phyloP scores from a whole-genome alignment of 352 stramenopile genomes.

The Globisporangium paroecandrum region DNA sequence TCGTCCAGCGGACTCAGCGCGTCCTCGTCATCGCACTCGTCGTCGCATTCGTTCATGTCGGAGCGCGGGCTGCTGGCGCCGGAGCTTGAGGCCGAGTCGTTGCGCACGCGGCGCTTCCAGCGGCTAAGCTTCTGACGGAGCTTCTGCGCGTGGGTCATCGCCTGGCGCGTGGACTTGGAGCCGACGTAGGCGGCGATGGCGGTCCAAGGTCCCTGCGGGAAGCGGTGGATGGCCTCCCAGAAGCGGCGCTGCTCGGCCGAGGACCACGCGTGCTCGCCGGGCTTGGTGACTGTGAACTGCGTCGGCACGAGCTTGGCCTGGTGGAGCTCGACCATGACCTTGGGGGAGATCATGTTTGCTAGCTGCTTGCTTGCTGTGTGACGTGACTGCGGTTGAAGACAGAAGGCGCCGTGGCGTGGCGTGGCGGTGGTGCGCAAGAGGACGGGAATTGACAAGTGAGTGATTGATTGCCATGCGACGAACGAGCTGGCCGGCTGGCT shows the following conservation, averaged over 20 bases:
- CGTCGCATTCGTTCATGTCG: conserved; percentile 11
- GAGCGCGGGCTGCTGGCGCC: conserved; percentile 14
- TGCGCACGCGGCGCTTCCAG: conserved; percentile 46
- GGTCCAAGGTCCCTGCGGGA: conserved; percentile 60
- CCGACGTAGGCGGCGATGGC: conserved; percentile 56
- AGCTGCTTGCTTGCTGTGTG: not conserved
- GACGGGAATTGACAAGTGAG: conserved; percentile 8
- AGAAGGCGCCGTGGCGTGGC: not conserved
- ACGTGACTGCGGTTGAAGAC: not conserved
- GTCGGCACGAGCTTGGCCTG: conserved; percentile 52
- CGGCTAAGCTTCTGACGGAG: conserved; percentile 61
- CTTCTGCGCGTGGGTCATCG: conserved; percentile 70
- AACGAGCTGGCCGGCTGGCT: not conserved
- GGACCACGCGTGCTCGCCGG: conserved; percentile 49
- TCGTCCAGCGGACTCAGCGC: conserved; percentile 1
- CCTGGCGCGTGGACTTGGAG: conserved; percentile 61
- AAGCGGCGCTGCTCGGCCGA: conserved; percentile 44
- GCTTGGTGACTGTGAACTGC: conserved; percentile 55
- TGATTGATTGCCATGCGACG: not conserved
- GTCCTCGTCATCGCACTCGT: not conserved
- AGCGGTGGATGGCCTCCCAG: conserved; percentile 55
- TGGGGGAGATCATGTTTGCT: conserved; percentile 44
- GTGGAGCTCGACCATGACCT: conserved; percentile 56
- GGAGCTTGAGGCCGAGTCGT: conserved; percentile 6
- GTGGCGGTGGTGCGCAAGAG: not conserved